Evolutionary conservation across 148 eudicot species (phyloP).

Genomic region (Spergularia marina): DNA sequence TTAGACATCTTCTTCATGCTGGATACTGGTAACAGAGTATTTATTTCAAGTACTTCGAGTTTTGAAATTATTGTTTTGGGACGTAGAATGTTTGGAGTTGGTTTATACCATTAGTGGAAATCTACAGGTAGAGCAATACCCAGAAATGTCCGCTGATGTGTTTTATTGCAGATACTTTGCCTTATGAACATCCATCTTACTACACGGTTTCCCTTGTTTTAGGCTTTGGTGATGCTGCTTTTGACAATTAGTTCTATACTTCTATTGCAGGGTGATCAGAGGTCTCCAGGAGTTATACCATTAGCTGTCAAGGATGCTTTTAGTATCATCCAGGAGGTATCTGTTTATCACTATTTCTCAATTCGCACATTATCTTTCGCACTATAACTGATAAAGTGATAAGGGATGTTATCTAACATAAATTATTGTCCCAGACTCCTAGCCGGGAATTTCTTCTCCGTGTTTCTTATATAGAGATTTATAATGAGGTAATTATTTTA

Average conservation of each 20-base stretch:
- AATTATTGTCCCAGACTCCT: slow-evolving; percentile 63
- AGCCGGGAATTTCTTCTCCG: slow-evolving; percentile 95
- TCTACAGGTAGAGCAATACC: neutral
- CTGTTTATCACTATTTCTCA: slow-evolving; percentile 4
- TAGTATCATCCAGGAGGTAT: slow-evolving; percentile 96
- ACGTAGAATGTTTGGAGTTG: neutral
- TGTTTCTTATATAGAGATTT: slow-evolving; percentile 92
- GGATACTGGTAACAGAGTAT: neutral
- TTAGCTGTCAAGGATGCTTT: slow-evolving; percentile 99
- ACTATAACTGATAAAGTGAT: neutral
- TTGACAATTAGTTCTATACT: neutral
- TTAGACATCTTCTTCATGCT: neutral
- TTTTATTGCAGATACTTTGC: neutral
- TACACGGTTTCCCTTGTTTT: neutral
- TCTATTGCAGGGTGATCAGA: slow-evolving; percentile 80
- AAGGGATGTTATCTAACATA: slow-evolving; percentile 19
- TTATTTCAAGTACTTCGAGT: neutral
- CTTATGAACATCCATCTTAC: neutral
- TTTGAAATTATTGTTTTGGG: neutral
- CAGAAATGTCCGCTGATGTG: neutral
- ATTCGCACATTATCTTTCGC: neutral
- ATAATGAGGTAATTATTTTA: slow-evolving; percentile 74
- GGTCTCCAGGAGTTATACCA: slow-evolving; percentile 98
- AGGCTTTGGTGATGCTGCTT: neutral
- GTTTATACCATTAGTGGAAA: neutral